Base-by-base conservation (phyloP, 768 basidiomycete species). In the Artomyces pyxidatus region DNA sequence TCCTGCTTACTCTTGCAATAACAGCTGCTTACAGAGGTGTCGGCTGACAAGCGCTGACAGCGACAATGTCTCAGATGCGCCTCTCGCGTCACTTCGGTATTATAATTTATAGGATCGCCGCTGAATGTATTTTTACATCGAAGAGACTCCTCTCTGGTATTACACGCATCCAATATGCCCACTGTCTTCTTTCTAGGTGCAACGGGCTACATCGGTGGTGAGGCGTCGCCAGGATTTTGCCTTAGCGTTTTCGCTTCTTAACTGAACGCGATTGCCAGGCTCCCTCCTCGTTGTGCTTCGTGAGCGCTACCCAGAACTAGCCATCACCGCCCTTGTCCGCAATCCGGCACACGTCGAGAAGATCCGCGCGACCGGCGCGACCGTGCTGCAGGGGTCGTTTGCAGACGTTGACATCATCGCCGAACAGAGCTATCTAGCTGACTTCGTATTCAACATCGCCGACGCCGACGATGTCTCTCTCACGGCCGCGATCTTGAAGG, bases 171-270 rank as follows among this genome's bases (percentile, higher is more conserved):
- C n/a, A 35, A 35, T n/a, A 47, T 47, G 46, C 4, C n/a, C 6
- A 45, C 40, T 12, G 42, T 52, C 14, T 52, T 52, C 42, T 49
- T 43, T 19, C 4, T 52, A 3, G 51, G 51, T 14, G 42, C 51
- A 35, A 49, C 47, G 11, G 51, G 51, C 11, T 52, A 52, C 42
- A 26, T 52, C 27, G 51, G 51, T 11, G 51, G 51, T 40, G 37
- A n/a, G n/a, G n/a, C n/a, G n/a, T n/a, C n/a, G n/a, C n/a, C n/a
- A n/a, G n/a, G n/a, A n/a, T n/a, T n/a, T n/a, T n/a, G n/a, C n/a
- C n/a, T n/a, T n/a, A n/a, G n/a, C n/a, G n/a, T n/a, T n/a, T n/a
- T n/a, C n/a, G n/a, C n/a, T n/a, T n/a, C n/a, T n/a, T n/a, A n/a
- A n/a, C n/a, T n/a, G n/a, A n/a, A n/a, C n/a, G n/a, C n/a, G n/a